phyloP scores from a whole-genome alignment of 768 basidiomycete genomes.

The Boletus rex-veris region DNA sequence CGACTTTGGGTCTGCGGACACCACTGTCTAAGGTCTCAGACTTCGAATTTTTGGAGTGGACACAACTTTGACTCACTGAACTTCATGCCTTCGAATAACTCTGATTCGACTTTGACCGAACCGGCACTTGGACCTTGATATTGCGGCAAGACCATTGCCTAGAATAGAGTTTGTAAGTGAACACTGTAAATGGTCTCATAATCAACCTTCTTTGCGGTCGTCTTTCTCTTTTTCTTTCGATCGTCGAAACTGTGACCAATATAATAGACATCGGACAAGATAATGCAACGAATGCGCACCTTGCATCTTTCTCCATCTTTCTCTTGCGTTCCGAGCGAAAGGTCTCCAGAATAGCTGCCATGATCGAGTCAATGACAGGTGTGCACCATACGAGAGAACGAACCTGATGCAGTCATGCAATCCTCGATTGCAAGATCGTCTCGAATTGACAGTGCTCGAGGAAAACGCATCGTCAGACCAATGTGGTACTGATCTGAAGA shows the following conservation, averaged over 20 bases:
- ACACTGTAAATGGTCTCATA: background rate
- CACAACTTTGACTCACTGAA: constrained; percentile 58
- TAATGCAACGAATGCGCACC: constrained; percentile 33
- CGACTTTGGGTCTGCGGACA: constrained; percentile 72
- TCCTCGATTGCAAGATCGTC: constrained; percentile 73
- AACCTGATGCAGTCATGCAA: constrained; percentile 70
- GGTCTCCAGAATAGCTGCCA: constrained; percentile 54
- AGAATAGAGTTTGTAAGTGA: background rate
- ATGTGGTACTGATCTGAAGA: constrained; percentile 73
- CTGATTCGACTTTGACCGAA: constrained; percentile 54
- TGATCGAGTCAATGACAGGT: background rate
- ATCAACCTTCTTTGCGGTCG: constrained; percentile 25
- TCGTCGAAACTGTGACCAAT: constrained; percentile 29
- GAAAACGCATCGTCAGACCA: constrained; percentile 92
- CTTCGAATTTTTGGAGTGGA: background rate
- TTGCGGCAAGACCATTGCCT: constrained; percentile 62
- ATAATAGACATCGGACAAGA: background rate
- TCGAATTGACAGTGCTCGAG: constrained; percentile 75
- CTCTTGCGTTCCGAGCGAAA: constrained; percentile 66
- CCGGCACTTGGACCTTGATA: constrained; percentile 64
- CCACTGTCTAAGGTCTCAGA: constrained; percentile 43
- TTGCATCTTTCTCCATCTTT: constrained; percentile 62
- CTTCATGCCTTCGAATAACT: constrained; percentile 69
- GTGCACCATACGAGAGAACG: background rate
- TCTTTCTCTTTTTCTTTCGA: constrained; percentile 31